Evolutionary conservation across 768 basidiomycete genomes (phyloP), one percentile per base, ranked within the genome.

Genomic region (Podaxis sp.): DNA sequence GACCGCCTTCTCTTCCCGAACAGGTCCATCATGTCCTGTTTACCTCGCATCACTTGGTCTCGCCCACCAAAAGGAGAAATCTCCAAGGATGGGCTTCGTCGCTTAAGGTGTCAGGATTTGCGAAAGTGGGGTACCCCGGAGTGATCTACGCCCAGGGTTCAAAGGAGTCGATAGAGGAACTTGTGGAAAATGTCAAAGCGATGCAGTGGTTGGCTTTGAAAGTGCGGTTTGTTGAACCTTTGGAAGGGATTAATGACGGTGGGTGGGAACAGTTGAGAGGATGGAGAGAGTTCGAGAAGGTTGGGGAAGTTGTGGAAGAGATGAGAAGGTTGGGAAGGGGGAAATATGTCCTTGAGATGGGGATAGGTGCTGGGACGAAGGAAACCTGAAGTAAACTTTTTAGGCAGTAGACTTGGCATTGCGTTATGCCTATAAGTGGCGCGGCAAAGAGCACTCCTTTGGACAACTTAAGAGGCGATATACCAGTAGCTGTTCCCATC

Each of bases 201-300:
- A 90, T 91, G 89, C 88, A 91, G 67, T 92, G 90, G 91, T 76
- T 91, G 0, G 90, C 90, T 9, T 72, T 91, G 64, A 78, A 82
- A 59, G 73, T 89, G 4, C 73, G 90, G 24, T 88, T 90, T 66
- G 69, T 85, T 19, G 87, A 89, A 66, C 74, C 80, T 12, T 43
- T 82, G 4, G 65, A 61, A 27, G 43, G 22, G n/a, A 13, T 25
- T 9, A 40, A 37, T 25, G 37, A 24, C 19, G 55, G 9, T 4
- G 25, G 52, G 15, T 51, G 29, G 11, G 43, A 63, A 29, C 37
- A 55, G 8, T 51, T 59, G 63, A 57, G 29, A 6, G 68, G 66
- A 27, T 91, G 90, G 90, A 71, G 67, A 0, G 90, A 91, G 68
- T 78, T 90, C 63, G 81, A 87, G 67, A 90, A 89, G 69, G 80